Evolutionary conservation across 306 rosid species (phyloP).

Genomic region (Arachis stenosperma): DNA sequence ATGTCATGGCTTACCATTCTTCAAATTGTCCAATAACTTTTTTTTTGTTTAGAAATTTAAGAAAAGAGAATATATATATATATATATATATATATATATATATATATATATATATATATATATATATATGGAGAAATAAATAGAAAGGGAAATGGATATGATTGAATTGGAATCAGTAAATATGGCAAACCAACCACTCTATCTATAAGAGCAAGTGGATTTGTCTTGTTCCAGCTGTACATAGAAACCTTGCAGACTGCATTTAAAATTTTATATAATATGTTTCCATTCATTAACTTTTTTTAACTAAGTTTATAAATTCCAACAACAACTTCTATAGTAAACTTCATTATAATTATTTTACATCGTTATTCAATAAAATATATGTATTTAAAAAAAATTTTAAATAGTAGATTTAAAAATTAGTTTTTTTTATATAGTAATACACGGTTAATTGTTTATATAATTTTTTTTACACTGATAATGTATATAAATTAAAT

Average conservation of each 20-base stretch:
- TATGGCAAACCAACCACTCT: conserved; percentile 4
- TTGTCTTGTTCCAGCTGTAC: not conserved
- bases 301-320: not conserved
- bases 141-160: not conserved
- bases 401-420: not conserved
- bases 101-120: not conserved
- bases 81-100: not conserved
- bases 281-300: not conserved
- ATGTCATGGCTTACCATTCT: not conserved
- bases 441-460: no score
- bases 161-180: conserved; percentile 4
- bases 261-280: not conserved
- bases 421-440: no score
- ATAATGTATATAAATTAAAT: no score
- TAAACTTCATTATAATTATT: not conserved
- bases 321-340: not conserved
- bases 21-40: not conserved
- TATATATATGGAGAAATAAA: not conserved
- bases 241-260: not conserved
- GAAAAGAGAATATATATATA: not conserved
- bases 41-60: not conserved
- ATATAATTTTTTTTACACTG: no score
- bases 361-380: no score
- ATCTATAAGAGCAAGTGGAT: not conserved
- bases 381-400: no score